Percentiles rank a stretch among this genome's conserved stretches.
phyloP scores from a whole-genome alignment of 768 basidiomycete genomes.

The Calvatia gigantea region DNA sequence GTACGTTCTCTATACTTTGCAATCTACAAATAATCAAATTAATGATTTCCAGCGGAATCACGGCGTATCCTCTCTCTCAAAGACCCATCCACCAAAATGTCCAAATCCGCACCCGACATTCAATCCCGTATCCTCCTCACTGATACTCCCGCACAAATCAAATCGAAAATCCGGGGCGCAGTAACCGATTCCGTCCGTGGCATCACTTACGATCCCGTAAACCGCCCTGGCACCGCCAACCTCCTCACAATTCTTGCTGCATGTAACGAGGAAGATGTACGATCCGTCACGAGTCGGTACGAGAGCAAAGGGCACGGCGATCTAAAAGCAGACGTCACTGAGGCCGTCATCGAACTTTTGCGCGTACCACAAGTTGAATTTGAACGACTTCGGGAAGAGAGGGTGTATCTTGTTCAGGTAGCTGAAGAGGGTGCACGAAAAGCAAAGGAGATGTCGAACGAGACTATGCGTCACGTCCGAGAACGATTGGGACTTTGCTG shows the following conservation, averaged over 20 bases:
- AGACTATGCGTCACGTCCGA: slow-evolving; percentile 69
- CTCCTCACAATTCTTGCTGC: slow-evolving; percentile 77
- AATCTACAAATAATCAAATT: neutral
- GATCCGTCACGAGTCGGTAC: slow-evolving; percentile 46
- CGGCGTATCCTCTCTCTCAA: slow-evolving; percentile 83
- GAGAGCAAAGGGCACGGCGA: slow-evolving; percentile 54
- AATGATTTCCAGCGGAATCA: slow-evolving; percentile 56
- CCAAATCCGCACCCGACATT: slow-evolving; percentile 81
- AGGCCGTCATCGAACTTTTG: slow-evolving; percentile 68
- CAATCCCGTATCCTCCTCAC: slow-evolving; percentile 85
- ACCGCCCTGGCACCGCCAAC: slow-evolving; percentile 83
- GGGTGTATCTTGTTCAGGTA: slow-evolving; percentile 55
- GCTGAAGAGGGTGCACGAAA: slow-evolving; percentile 59
- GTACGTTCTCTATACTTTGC: slow-evolving; percentile 40
- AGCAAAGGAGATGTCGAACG: slow-evolving; percentile 58
- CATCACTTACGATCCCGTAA: slow-evolving; percentile 76
- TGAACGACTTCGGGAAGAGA: slow-evolving; percentile 56
- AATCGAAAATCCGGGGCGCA: slow-evolving; percentile 69
- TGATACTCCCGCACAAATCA: slow-evolving; percentile 60
- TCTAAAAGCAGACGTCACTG: slow-evolving; percentile 73
- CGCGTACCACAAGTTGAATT: slow-evolving; percentile 68
- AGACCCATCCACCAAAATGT: slow-evolving; percentile 90
- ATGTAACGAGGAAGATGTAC: slow-evolving; percentile 49
- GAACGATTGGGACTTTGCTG: slow-evolving; percentile 52
- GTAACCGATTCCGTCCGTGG: slow-evolving; percentile 80